Conservation (phyloP, 768 basidiomycete genomes). For the Vishniacozyma victoriae region DNA sequence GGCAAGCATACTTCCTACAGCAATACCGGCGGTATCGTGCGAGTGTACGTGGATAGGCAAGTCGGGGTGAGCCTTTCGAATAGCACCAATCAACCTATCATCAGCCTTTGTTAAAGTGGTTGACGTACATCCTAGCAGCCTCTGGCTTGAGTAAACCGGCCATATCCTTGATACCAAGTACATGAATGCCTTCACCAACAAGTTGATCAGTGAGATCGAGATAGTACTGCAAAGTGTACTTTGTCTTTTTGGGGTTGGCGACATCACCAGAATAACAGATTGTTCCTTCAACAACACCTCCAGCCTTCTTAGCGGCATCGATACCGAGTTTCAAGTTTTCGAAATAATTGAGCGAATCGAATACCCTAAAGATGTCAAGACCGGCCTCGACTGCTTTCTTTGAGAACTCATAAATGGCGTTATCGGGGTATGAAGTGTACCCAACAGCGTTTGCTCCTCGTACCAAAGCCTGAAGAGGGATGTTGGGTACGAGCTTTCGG, state of each 20-base stretch:
- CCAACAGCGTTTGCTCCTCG: slow-evolving; percentile 99
- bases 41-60: slow-evolving; percentile 99
- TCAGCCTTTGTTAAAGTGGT: slow-evolving; percentile 2
- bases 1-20: slow-evolving; percentile 94
- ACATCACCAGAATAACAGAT: slow-evolving; percentile 99
- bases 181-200: slow-evolving; percentile 89
- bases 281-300: slow-evolving; percentile 94
- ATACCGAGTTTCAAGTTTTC: slow-evolving; percentile 98
- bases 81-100: slow-evolving; percentile 78
- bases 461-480: slow-evolving; percentile 95
- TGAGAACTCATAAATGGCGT: slow-evolving; percentile 98
- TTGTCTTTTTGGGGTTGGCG: slow-evolving; percentile 85
- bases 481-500: slow-evolving; percentile 93
- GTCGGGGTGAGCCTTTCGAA: slow-evolving; percentile 92
- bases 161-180: slow-evolving; percentile 98
- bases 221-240: slow-evolving; percentile 97
- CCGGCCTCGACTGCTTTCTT: slow-evolving; percentile 99
- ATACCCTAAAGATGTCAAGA: slow-evolving; percentile 98
- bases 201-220: slow-evolving; percentile 90
- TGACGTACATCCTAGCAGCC: slow-evolving; percentile 75
- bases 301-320: slow-evolving; percentile 98
- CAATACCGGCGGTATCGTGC: slow-evolving; percentile 98
- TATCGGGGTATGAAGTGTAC: slow-evolving; percentile 97
- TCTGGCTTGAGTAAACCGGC: slow-evolving; percentile 92
- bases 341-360: slow-evolving; percentile 98